These are phyloP conservation scores for Gyrodon lividus DNA, from an alignment of 768 basidiomycete species.

Conservation along the genomic window DNA sequence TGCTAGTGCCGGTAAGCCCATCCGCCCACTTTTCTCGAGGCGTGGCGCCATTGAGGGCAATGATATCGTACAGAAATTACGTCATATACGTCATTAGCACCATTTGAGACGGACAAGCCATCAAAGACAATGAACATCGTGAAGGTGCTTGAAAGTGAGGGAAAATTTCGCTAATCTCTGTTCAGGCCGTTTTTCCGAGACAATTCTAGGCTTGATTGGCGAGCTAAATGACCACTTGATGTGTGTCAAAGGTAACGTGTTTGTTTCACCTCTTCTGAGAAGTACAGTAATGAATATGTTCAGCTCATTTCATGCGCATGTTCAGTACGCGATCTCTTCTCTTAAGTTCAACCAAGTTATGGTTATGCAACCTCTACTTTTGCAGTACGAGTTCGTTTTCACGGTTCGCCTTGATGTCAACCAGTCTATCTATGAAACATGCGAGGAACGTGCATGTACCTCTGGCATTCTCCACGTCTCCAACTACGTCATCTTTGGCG, in stretches of 20 bases:
- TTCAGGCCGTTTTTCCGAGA: too few species aligned
- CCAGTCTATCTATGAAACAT: constrained; percentile 24
- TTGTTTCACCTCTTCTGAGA: too few species aligned
- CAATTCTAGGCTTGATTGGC: too few species aligned
- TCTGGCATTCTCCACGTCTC: constrained; percentile 37
- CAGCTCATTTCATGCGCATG: not conserved
- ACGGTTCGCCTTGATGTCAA: constrained; percentile 36
- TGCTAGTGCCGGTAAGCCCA: too few species aligned
- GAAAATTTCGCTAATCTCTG: too few species aligned
- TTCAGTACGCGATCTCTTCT: constrained; percentile 1
- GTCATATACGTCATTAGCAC: constrained; percentile 11
- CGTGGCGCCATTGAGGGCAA: not conserved
- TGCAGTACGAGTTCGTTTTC: constrained; percentile 28
- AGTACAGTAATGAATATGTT: too few species aligned
- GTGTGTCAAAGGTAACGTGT: too few species aligned
- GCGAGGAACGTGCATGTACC: constrained; percentile 5
- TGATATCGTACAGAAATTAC: constrained; percentile 8
- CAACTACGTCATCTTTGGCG: constrained; percentile 43
- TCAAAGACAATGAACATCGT: constrained; percentile 1
- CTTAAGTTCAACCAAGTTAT: not conserved
- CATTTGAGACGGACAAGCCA: constrained; percentile 7
- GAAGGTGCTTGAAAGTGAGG: too few species aligned
- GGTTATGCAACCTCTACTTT: not conserved
- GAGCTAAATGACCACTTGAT: too few species aligned
- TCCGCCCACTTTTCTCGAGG: too few species aligned